These are phyloP conservation scores for Sanguinoderma infundibulare DNA, from an alignment of 1,284 basidiomycete species.

Conservation along the genomic window DNA sequence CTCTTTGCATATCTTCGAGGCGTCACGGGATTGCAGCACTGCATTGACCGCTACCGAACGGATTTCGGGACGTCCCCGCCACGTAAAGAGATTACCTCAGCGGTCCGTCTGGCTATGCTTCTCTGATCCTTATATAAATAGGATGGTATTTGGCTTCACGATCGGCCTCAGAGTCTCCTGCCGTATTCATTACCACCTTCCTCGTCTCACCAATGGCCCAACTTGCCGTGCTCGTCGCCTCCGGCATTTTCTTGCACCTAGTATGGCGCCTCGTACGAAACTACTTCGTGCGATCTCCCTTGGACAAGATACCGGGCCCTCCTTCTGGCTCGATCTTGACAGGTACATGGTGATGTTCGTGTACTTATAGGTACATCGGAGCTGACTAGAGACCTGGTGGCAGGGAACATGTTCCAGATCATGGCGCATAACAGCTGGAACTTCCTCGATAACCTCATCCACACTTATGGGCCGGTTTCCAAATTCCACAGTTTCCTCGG, in stretches of 20 bases:
- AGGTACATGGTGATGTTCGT: constrained; percentile 17
- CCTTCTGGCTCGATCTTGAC: constrained; percentile 15
- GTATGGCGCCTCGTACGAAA: not conserved
- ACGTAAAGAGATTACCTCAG: not conserved
- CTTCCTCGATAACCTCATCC: not conserved
- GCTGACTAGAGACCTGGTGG: not conserved
- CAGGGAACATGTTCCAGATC: constrained; percentile 7
- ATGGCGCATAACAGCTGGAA: constrained; percentile 3
- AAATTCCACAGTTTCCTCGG: not conserved
- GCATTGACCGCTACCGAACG: not conserved
- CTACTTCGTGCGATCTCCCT: constrained; percentile 11
- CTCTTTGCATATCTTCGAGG: not conserved
- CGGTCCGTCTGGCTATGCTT: not conserved
- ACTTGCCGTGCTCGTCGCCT: not conserved
- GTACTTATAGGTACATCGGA: not conserved
- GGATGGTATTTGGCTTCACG: not conserved
- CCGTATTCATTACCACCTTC: too few species aligned
- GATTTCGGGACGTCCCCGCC: not conserved
- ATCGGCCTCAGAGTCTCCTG: not conserved
- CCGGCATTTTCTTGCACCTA: not conserved
- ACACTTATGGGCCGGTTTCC: constrained; percentile 1
- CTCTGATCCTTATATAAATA: not conserved
- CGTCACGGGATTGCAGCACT: not conserved
- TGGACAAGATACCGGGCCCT: constrained; percentile 30
- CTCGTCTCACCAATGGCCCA: not conserved